Percentiles rank a stretch among this genome's conserved stretches.
Conservation (phyloP, 208 protist species). For the Phytomonas sp. region DNA sequence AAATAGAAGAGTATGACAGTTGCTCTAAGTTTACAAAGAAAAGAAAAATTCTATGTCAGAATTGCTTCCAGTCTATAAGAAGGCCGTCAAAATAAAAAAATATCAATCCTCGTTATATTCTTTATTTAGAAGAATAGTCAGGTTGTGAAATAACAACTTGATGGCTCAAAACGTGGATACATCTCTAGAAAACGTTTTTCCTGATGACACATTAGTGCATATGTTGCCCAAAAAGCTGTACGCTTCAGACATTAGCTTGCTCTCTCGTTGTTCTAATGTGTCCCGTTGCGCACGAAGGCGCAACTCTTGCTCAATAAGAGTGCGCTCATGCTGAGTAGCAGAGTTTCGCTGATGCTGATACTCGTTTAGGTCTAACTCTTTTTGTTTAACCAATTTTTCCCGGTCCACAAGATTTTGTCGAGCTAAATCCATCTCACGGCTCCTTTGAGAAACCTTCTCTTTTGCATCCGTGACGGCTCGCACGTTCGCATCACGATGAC, state of each 20-base stretch:
- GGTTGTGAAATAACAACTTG: background rate
- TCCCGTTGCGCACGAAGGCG: slow-evolving; percentile 82
- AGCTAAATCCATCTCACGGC: slow-evolving; percentile 55
- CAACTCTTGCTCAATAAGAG: slow-evolving; percentile 86
- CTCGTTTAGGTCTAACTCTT: slow-evolving; percentile 71
- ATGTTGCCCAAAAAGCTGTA: slow-evolving; percentile 76
- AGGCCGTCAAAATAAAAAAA: background rate
- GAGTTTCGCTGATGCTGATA: slow-evolving; percentile 74
- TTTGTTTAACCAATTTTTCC: slow-evolving; percentile 57
- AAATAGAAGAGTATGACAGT: slow-evolving; percentile 1
- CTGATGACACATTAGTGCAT: slow-evolving; percentile 36
- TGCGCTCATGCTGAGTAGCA: slow-evolving; percentile 79
- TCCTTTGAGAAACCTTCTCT: slow-evolving; percentile 36
- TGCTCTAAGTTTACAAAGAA: background rate
- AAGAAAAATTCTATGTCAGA: background rate
- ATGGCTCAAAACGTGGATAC: slow-evolving; percentile 28
- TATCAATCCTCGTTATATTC: background rate
- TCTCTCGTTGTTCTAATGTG: slow-evolving; percentile 82
- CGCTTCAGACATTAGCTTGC: slow-evolving; percentile 80
- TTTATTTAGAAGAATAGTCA: slow-evolving; percentile 2
- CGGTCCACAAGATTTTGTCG: slow-evolving; percentile 55
- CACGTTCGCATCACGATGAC: slow-evolving; percentile 61
- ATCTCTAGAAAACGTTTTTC: slow-evolving; percentile 64
- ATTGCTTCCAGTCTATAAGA: background rate
- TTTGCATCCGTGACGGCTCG: slow-evolving; percentile 59